Evolutionary conservation across 163 green algal genomes (phyloP), one percentile per base, ranked within the genome.

Genomic region (Coccomyxa subellipsoidea): DNA sequence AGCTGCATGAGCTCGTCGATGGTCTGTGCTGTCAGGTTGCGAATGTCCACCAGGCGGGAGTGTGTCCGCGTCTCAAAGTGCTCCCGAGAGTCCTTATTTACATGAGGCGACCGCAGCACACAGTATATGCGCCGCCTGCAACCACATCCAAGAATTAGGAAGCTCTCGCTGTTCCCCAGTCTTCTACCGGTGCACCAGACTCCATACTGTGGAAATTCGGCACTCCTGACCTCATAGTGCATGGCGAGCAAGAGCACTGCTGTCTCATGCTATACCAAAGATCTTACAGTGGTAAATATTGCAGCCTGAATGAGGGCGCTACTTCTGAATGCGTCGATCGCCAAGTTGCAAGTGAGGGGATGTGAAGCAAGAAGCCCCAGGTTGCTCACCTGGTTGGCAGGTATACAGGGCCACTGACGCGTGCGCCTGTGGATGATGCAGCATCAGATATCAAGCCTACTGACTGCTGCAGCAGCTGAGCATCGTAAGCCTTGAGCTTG

Each of bases 41-140:
- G 92, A 69, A 99, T 86, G 88, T 99, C 96, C 35, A 99, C 91
- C 54, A 99, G 84, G 29, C 97, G 91, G 79, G 94, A 88, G 90
- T 99, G 95, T 23, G 92, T 98, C 21, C 91, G 81, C 35, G 90
- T 91, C 90, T 99, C 96, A 92, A 99, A 99, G 88, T 99, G 97
- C 92, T 99, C 97, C 32, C 96, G 93, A 8, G 94, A 94, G 79
- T 99, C 94, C 91, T 99, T 99, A 94, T 99, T 97, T 12, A 99
- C 97, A 88, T 99, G 97, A 12, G 97, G 97, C 7, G 95, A 99
- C 40, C 93, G 91, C 78, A 99, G 88, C 70, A 99, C 93, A 79
- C 92, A 98, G 88, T 96, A 99, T 0, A 96, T 89, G 38, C 87
- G 87, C 54, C 85, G 91, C 54, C 90, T 82, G 69, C 69, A 79